Evolutionary conservation across 1,284 basidiomycete genomes (phyloP).

Genomic region (Trichosporon inkin): DNA sequence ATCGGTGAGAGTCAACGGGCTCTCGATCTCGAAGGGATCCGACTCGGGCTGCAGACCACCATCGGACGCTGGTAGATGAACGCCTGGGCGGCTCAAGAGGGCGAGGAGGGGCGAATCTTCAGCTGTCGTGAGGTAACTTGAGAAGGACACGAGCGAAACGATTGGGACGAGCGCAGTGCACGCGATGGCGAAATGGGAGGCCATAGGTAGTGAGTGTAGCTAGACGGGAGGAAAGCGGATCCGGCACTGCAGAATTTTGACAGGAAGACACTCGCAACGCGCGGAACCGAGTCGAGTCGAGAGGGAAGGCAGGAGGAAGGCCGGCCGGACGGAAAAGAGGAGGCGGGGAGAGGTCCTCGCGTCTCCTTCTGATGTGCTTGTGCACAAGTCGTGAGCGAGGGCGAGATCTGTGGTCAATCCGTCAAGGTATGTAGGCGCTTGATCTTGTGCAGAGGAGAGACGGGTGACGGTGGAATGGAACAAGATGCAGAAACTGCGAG

Average conservation of each 20-base stretch:
- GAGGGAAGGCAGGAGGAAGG: background rate
- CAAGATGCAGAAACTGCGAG: no score
- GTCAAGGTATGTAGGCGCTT: no score
- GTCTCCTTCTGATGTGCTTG: no score
- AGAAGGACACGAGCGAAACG: slow-evolving; percentile 34
- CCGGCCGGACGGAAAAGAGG: no score
- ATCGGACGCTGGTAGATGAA: slow-evolving; percentile 34
- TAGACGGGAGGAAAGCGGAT: background rate
- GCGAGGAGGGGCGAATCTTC: slow-evolving; percentile 31
- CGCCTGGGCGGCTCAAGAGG: slow-evolving; percentile 18
- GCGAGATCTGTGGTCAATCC: no score
- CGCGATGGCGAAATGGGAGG: slow-evolving; percentile 24
- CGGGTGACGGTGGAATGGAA: no score
- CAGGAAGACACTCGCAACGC: background rate
- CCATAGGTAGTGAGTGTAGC: background rate
- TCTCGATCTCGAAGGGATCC: slow-evolving; percentile 75
- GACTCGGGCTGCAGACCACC: slow-evolving; percentile 35
- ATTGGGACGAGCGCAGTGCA: slow-evolving; percentile 38
- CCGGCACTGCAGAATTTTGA: background rate
- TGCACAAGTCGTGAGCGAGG: no score
- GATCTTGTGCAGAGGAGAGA: no score
- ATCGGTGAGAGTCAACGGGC: slow-evolving; percentile 64
- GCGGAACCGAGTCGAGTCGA: background rate
- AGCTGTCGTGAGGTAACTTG: slow-evolving; percentile 38
- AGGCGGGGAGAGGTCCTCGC: no score